These are phyloP conservation scores for Termitomyces sp. DNA, from an alignment of 768 basidiomycete genomes.

Conservation along the genomic window DNA sequence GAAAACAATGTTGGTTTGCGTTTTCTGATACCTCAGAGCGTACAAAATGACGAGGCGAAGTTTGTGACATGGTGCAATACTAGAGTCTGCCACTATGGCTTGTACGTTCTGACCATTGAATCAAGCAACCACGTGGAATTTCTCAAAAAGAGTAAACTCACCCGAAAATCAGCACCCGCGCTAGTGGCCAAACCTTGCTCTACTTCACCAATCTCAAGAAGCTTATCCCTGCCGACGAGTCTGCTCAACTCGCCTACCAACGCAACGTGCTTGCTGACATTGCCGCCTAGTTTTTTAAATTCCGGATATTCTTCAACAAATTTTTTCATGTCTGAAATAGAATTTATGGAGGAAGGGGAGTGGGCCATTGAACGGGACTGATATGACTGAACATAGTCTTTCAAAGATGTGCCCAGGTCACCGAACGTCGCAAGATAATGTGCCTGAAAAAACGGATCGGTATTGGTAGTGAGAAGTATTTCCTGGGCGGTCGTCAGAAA, in stretches of 20 bases:
- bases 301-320: conserved; percentile 99
- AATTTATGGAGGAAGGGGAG: conserved; percentile 79
- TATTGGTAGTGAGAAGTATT: conserved; percentile 85
- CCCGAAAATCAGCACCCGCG: conserved; percentile 85
- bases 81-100: conserved; percentile 60
- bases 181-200: conserved; percentile 95
- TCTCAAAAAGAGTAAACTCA: conserved; percentile 22
- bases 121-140: background rate
- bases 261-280: conserved; percentile 98
- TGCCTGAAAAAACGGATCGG: conserved; percentile 91
- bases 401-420: conserved; percentile 88
- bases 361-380: conserved; percentile 77
- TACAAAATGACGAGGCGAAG: conserved; percentile 88
- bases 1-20: conserved; percentile 75
- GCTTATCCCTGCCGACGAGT: conserved; percentile 77
- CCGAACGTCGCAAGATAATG: conserved; percentile 94
- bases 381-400: conserved; percentile 92
- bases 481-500: conserved; percentile 46
- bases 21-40: conserved; percentile 92
- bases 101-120: conserved; percentile 63
- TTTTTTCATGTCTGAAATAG: conserved; percentile 93
- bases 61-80: conserved; percentile 75
- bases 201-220: conserved; percentile 88
- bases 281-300: conserved; percentile 92
- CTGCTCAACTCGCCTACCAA: conserved; percentile 94